Conservation (phyloP, 176 grass and related monocot genomes). For the Chloris gayana region DNA sequence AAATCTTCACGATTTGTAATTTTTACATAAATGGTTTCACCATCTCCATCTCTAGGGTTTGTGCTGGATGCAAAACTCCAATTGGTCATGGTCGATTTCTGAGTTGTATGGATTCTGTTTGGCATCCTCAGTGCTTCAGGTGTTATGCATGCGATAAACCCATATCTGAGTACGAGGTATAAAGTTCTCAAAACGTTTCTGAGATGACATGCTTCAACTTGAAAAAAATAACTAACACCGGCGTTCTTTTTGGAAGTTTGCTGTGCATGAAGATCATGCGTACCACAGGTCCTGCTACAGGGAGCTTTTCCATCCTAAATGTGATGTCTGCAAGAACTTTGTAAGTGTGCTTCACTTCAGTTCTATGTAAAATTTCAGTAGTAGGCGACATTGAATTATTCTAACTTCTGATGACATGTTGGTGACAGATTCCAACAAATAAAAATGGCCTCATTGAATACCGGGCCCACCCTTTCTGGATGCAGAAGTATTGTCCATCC, state of each 20-base stretch:
- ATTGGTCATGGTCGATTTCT: slow-evolving; percentile 70
- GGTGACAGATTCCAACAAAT: slow-evolving; percentile 66
- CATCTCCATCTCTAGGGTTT: slow-evolving; percentile 60
- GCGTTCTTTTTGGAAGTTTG: slow-evolving; percentile 51
- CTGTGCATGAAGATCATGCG: slow-evolving; percentile 59
- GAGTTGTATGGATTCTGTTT: slow-evolving; percentile 74
- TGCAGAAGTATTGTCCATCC: slow-evolving; percentile 78
- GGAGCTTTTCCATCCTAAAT: slow-evolving; percentile 71
- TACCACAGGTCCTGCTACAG: slow-evolving; percentile 91
- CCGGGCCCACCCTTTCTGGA: slow-evolving; percentile 78
- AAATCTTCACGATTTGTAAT: neutral
- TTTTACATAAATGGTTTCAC: slow-evolving; percentile 36
- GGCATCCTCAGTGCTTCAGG: slow-evolving; percentile 84
- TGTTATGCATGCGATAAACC: slow-evolving; percentile 66
- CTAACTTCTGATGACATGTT: slow-evolving; percentile 29
- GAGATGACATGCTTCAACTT: slow-evolving; percentile 24
- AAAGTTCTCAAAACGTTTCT: slow-evolving; percentile 33
- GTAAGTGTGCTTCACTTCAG: slow-evolving; percentile 54
- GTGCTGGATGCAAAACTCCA: slow-evolving; percentile 72
- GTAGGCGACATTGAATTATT: slow-evolving; percentile 34
- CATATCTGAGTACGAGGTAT: slow-evolving; percentile 91
- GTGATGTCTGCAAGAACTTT: slow-evolving; percentile 87
- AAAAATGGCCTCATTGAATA: slow-evolving; percentile 69
- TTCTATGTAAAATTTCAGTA: slow-evolving; percentile 28
- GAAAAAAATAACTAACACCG: slow-evolving; percentile 19